phyloP scores from a whole-genome alignment of 73 alveolate genomes.

The Diophrys appendiculata region DNA sequence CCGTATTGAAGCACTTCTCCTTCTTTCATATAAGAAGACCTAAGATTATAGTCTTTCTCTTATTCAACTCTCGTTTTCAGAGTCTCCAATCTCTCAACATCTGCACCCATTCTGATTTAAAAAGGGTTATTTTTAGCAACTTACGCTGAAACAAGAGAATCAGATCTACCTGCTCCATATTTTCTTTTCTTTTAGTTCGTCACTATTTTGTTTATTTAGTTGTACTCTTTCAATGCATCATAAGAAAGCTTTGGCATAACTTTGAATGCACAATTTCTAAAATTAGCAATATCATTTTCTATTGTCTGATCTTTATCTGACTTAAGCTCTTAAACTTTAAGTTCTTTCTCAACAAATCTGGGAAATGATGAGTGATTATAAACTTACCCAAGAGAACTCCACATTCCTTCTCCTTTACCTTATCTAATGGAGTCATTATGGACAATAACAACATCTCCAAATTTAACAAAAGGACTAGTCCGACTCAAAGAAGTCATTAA shows the following conservation, averaged over 20 bases:
- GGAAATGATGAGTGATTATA: not conserved
- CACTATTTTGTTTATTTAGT: not conserved
- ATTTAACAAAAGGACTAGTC: slow-evolving; percentile 3
- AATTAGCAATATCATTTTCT: not conserved
- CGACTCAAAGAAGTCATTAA: not conserved
- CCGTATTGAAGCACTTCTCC: slow-evolving; percentile 40
- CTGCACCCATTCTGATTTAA: not conserved
- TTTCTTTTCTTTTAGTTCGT: slow-evolving; percentile 5
- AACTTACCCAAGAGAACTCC: slow-evolving; percentile 2
- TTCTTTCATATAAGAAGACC: not conserved
- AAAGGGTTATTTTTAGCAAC: not conserved
- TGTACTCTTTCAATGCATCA: slow-evolving; percentile 20
- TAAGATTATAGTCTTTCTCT: slow-evolving; percentile 14
- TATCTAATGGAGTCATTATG: not conserved
- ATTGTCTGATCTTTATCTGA: not conserved
- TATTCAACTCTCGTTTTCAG: slow-evolving; percentile 18
- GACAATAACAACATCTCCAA: not conserved
- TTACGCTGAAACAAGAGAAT: not conserved
- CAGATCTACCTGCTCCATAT: not conserved
- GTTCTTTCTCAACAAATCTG: slow-evolving; percentile 6
- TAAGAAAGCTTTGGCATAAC: slow-evolving; percentile 29
- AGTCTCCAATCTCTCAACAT: slow-evolving; percentile 12
- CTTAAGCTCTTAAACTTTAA: not conserved
- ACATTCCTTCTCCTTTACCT: not conserved
- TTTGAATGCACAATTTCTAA: slow-evolving; percentile 13